Percentiles rank a stretch among this genome's conserved stretches.
These are phyloP conservation scores for Polyporus arcularius DNA, from an alignment of 768 basidiomycete genomes.

Conservation along the genomic window DNA sequence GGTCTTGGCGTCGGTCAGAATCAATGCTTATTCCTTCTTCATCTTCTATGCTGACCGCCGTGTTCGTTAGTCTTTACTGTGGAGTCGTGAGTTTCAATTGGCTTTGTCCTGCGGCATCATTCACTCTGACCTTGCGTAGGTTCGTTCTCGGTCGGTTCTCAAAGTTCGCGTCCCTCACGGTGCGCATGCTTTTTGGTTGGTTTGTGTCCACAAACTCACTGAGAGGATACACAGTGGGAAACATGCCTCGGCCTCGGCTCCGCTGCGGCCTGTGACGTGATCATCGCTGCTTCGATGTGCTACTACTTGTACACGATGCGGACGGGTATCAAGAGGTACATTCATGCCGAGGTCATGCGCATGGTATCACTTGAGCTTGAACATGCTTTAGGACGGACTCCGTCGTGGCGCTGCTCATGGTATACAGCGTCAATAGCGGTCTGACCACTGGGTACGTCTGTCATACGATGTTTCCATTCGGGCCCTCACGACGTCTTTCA, in stretches of 20 bases:
- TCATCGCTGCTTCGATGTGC: conserved; percentile 50
- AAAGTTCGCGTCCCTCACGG: conserved; percentile 34
- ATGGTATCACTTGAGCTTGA: neutral
- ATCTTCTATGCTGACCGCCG: neutral
- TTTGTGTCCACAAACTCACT: conserved; percentile 6
- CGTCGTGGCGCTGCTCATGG: conserved; percentile 26
- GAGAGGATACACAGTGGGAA: conserved; percentile 41
- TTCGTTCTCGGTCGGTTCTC: conserved; percentile 36
- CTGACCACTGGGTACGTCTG: conserved; percentile 25
- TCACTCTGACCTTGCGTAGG: conserved; percentile 9
- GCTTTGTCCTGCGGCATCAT: neutral
- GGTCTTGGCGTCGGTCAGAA: conserved; percentile 26
- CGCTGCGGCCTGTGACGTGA: conserved; percentile 48
- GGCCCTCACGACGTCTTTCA: neutral
- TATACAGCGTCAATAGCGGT: conserved; percentile 30
- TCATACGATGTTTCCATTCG: neutral
- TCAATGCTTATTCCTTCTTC: neutral
- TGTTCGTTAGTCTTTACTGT: conserved; percentile 44
- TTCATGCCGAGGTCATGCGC: neutral
- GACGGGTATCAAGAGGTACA: conserved; percentile 45
- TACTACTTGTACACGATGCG: conserved; percentile 48
- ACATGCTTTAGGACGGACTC: conserved; percentile 27
- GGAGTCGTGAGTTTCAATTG: conserved; percentile 37
- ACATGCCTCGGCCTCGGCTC: conserved; percentile 47
- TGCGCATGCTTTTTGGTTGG: conserved; percentile 28